Base-by-base conservation (phyloP, 2,329 filamentous ascomycete species). In the Aspergillus neoniger region DNA sequence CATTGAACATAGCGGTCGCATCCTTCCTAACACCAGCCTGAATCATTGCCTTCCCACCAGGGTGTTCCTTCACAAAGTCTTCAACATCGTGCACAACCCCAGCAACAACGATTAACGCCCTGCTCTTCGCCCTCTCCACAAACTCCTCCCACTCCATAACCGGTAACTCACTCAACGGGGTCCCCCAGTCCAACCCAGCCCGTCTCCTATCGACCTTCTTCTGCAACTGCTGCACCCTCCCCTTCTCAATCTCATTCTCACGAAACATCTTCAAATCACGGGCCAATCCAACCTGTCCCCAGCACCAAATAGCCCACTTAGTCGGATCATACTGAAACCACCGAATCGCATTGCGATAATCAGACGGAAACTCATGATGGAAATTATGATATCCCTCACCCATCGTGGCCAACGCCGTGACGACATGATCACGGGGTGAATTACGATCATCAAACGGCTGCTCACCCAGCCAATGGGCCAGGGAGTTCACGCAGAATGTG, bases 401-500 rank as follows among this genome's bases (percentile, higher is more conserved):
- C 1, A 66, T 36, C 0, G 64, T 62, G 2, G 62, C 51, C 5
- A 65, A 17, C 0, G 61, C 63, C 7, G 61, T 61, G n/a, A 65
- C 23, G 1, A 60, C 43, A 39, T 66, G 59, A 19, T 66, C 61
- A 0, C 63, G 57, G 0, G 64, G 63, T 1, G 64, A 65, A 14
- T 62, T 63, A 1, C 59, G 57, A 30, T 61, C 63, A 28, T 66
- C 59, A 5, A 60, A 66, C 1, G 64, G 63, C 28, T 66, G 63
- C 3, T 65, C 63, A 7, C 64, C 64, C 2, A 65, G 44, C 55
- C 57, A 65, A n/a, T 92, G 89, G 62, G 89, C 90, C 61, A 92
- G 79, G 15, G 87, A 91, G 82, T 92, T 92, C 81, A 92, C 88
- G 73, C 89, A 92, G 82, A 92, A 92, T 61, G 90, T 92, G 58